A percentile compares a stretch with the other conserved stretches of the same genome.
Conservation (phyloP, 768 basidiomycete genomes). For the Lactarius tabidus region DNA sequence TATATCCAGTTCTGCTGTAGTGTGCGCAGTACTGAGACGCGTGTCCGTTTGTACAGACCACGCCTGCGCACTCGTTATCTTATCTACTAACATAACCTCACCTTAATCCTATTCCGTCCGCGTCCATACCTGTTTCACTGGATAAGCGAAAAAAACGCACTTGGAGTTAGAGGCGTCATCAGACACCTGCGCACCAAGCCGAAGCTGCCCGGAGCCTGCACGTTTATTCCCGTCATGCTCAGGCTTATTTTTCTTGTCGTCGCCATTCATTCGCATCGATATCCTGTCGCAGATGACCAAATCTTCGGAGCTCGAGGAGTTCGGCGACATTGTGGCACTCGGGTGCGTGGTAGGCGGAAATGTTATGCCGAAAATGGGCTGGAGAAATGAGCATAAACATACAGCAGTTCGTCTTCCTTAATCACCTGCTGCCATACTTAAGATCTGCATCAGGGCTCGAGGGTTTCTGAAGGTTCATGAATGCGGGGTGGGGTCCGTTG, state of each 20-base stretch:
- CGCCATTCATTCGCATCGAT: conserved; percentile 30
- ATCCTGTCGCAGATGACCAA: too few relatives aligned
- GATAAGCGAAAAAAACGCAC: conserved; percentile 40
- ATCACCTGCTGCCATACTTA: conserved; percentile 30
- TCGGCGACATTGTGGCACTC: background rate
- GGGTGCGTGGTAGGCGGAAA: conserved; percentile 17
- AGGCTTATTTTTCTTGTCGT: conserved; percentile 65
- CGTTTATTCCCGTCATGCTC: conserved; percentile 43
- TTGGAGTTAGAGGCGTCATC: conserved; percentile 49
- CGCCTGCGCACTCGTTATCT: too few relatives aligned
- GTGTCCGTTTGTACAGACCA: too few relatives aligned
- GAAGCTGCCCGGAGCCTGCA: conserved; percentile 55
- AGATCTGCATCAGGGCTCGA: too few relatives aligned
- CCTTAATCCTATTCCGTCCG: too few relatives aligned
- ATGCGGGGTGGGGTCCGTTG: conserved; percentile 53
- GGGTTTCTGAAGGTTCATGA: conserved; percentile 46
- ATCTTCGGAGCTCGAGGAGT: too few relatives aligned
- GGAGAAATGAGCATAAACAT: conserved; percentile 29
- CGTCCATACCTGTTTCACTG: too few relatives aligned
- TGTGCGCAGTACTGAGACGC: too few relatives aligned
- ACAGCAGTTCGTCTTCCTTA: conserved; percentile 45
- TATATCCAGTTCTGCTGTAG: too few relatives aligned
- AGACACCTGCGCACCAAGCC: conserved; percentile 39
- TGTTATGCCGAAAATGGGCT: background rate
- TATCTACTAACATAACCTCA: too few relatives aligned